Conservation (phyloP, 192 early-diverging fungal species). For the Oehlia diaphana region DNA sequence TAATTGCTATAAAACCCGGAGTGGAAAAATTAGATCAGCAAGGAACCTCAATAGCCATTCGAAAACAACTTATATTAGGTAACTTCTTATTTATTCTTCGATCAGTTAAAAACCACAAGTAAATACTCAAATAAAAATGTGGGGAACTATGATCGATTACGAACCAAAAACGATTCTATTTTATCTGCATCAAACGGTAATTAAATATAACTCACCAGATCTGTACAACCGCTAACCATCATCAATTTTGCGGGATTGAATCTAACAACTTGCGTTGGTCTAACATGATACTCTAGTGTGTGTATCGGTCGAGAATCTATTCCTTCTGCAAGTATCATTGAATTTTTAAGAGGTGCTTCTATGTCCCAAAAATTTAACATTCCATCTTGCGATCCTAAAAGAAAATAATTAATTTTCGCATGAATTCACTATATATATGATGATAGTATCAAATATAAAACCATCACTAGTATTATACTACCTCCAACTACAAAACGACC, state of each 20-base stretch:
- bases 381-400: constrained; percentile 64
- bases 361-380: constrained; percentile 65
- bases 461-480: constrained; percentile 16
- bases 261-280: constrained; percentile 56
- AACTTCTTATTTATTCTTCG: not conserved
- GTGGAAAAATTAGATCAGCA: not conserved
- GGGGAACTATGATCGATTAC: not conserved
- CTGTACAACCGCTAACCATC: constrained; percentile 66
- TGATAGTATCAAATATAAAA: not conserved
- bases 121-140: not conserved
- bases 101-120: constrained; percentile 1
- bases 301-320: constrained; percentile 39
- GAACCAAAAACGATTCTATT: not conserved
- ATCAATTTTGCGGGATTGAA: constrained; percentile 78
- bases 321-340: constrained; percentile 27
- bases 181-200: not conserved
- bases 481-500: constrained; percentile 69
- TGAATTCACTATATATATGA: not conserved
- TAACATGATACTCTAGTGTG: constrained; percentile 47
- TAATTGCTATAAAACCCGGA: not conserved
- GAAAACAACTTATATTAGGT: not conserved
- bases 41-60: not conserved
- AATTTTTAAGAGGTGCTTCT: constrained; percentile 42
- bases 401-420: constrained; percentile 1
- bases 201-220: constrained; percentile 57